Percentiles rank a stretch among this genome's conserved stretches.
Conservation (phyloP, 2,329 filamentous ascomycete species). For the Sphaceloma murrayae region DNA sequence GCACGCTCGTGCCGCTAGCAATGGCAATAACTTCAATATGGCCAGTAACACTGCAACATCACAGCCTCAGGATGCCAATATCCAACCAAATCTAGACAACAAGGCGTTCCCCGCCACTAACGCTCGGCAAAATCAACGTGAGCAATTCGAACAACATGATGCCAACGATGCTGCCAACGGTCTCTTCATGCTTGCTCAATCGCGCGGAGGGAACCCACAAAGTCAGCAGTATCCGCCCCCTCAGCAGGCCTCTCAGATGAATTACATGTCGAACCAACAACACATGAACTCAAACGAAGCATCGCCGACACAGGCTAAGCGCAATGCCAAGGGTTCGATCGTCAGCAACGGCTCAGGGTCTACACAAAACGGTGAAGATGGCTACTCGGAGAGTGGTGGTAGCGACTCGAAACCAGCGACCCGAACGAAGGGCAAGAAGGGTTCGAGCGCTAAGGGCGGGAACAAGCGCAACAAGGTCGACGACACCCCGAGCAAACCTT, state of each 20-base stretch:
- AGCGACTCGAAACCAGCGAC: conserved; percentile 55
- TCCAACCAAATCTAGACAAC: conserved; percentile 24
- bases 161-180: conserved; percentile 91
- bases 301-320: conserved; percentile 22
- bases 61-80: conserved; percentile 34
- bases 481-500: conserved; percentile 56
- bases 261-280: conserved; percentile 29
- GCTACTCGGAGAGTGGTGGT: conserved; percentile 63
- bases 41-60: conserved; percentile 35
- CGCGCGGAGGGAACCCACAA: conserved; percentile 50
- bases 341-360: conserved; percentile 51
- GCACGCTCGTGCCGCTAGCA: conserved; percentile 57
- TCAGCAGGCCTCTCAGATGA: conserved; percentile 30
- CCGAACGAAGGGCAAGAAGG: conserved; percentile 62
- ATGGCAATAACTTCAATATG: conserved; percentile 33
- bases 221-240: conserved; percentile 35
- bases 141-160: conserved; percentile 78
- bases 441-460: conserved; percentile 39
- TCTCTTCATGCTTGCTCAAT: conserved; percentile 78
- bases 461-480: conserved; percentile 72
- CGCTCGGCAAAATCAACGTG: conserved; percentile 35
- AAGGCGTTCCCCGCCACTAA: conserved; percentile 20
- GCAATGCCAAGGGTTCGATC: conserved; percentile 40
- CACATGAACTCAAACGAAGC: conserved; percentile 32
- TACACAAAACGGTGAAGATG: conserved; percentile 45